These are phyloP conservation scores for Austroboletus novae-zelandiae DNA, from an alignment of 1,284 basidiomycete genomes.

Conservation along the genomic window DNA sequence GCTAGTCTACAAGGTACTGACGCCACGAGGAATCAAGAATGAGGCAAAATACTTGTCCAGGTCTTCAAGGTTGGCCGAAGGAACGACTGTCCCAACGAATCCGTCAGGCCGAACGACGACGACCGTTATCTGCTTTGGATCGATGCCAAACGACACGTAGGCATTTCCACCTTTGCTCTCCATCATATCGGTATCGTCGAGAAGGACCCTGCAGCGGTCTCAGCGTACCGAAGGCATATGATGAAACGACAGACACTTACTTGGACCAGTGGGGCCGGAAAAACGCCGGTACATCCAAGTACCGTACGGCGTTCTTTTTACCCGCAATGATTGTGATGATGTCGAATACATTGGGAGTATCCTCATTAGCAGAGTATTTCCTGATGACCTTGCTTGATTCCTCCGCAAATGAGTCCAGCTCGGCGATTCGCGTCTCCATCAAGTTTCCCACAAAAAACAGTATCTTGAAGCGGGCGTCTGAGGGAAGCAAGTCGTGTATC, in stretches of 20 bases:
- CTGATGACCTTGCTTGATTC: neutral
- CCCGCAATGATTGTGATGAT: neutral
- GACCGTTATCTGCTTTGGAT: neutral
- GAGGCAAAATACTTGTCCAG: neutral
- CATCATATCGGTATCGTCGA: neutral
- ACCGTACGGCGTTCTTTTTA: neutral
- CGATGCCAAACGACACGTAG: neutral
- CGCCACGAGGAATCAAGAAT: neutral
- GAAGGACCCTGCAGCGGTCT: neutral
- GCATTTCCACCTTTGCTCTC: neutral
- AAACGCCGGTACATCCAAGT: neutral
- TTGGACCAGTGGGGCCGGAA: neutral
- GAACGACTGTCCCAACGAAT: conserved; percentile 7
- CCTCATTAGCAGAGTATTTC: neutral
- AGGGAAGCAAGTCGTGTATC: neutral
- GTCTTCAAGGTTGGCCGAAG: conserved; percentile 1
- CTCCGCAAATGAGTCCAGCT: neutral
- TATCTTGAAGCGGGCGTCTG: neutral
- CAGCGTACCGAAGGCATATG: neutral
- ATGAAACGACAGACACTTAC: neutral
- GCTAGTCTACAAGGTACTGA: neutral
- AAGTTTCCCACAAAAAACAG: neutral
- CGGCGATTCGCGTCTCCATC: neutral
- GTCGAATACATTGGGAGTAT: neutral
- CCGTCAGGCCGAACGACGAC: conserved; percentile 13